A percentile compares a stretch with the other conserved stretches of the same genome.
phyloP scores from a whole-genome alignment of 2,329 filamentous ascomycete species.

The Claviceps africana region DNA sequence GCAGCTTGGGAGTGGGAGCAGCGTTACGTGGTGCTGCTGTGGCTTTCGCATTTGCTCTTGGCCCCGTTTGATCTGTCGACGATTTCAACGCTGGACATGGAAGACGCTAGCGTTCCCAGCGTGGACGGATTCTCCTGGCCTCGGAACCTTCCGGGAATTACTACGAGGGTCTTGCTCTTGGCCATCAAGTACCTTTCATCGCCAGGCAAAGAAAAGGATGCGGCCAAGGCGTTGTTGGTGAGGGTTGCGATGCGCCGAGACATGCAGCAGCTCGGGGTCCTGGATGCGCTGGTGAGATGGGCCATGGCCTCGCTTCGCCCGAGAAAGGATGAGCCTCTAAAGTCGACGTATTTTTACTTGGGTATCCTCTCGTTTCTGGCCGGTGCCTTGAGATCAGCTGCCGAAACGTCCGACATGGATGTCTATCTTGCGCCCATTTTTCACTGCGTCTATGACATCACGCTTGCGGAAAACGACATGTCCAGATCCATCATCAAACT shows the following conservation, averaged over 20 bases:
- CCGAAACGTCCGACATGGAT: constrained; percentile 62
- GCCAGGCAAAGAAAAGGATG: constrained; percentile 77
- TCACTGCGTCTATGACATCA: constrained; percentile 44
- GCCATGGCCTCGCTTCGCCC: constrained; percentile 47
- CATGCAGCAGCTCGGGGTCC: constrained; percentile 66
- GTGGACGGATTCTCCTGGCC: constrained; percentile 42
- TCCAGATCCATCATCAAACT: constrained; percentile 49
- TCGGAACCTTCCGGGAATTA: constrained; percentile 50
- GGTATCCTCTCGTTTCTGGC: constrained; percentile 70
- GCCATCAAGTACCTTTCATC: constrained; percentile 57
- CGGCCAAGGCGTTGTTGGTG: constrained; percentile 71
- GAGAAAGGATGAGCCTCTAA: constrained; percentile 18
- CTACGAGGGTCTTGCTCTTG: constrained; percentile 54
- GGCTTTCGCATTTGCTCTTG: constrained; percentile 70
- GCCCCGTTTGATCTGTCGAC: constrained; percentile 84
- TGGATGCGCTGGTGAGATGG: constrained; percentile 57
- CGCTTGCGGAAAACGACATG: constrained; percentile 32
- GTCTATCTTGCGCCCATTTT: constrained; percentile 54
- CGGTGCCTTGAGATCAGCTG: constrained; percentile 53
- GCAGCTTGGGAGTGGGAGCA: constrained; percentile 64
- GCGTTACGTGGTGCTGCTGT: constrained; percentile 72
- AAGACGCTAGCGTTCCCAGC: constrained; percentile 27
- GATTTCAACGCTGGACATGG: constrained; percentile 52
- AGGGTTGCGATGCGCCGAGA: constrained; percentile 71
- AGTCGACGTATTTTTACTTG: constrained; percentile 59